These are phyloP conservation scores for Barbarea vulgaris DNA, from an alignment of 345 rosid genomes.

Conservation along the genomic window DNA sequence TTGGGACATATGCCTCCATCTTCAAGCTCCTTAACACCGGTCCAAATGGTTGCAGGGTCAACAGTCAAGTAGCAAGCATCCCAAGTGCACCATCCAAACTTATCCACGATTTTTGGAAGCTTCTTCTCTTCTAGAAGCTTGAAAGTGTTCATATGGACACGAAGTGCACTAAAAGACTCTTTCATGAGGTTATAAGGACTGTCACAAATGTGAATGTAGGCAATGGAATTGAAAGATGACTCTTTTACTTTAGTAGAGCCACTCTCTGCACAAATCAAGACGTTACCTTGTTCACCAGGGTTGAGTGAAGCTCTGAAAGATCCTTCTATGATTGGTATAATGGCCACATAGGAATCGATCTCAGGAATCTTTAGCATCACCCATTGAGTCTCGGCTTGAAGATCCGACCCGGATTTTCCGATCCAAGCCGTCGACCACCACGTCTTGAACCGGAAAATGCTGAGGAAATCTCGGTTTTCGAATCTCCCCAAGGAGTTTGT, in stretches of 20 bases:
- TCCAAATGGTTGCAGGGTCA: conserved; percentile 76
- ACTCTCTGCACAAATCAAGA: conserved; percentile 68
- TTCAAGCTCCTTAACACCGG: conserved; percentile 66
- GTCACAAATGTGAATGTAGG: conserved; percentile 75
- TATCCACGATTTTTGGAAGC: conserved; percentile 56
- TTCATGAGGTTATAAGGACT: conserved; percentile 77
- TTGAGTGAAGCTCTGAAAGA: conserved; percentile 67
- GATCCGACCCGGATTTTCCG: conserved; percentile 74
- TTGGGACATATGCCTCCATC: conserved; percentile 69
- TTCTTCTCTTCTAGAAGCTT: conserved; percentile 79
- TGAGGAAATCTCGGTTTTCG: conserved; percentile 55
- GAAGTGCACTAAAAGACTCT: conserved; percentile 69
- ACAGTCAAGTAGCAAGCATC: conserved; percentile 88
- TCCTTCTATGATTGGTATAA: conserved; percentile 71
- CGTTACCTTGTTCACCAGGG: conserved; percentile 61
- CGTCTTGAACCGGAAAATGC: conserved; percentile 77
- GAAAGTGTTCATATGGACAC: conserved; percentile 79
- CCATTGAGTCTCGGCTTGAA: conserved; percentile 86
- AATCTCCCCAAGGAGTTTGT: conserved; percentile 70
- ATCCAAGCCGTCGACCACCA: conserved; percentile 96
- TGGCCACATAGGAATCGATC: conserved; percentile 53
- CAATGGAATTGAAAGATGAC: conserved; percentile 61
- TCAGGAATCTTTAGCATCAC: conserved; percentile 68
- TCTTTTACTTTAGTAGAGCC: conserved; percentile 58
- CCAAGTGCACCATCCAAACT: conserved; percentile 99